Base-by-base conservation (phyloP, 2,329 filamentous ascomycete genomes). In the Sarocladium oryzae region DNA sequence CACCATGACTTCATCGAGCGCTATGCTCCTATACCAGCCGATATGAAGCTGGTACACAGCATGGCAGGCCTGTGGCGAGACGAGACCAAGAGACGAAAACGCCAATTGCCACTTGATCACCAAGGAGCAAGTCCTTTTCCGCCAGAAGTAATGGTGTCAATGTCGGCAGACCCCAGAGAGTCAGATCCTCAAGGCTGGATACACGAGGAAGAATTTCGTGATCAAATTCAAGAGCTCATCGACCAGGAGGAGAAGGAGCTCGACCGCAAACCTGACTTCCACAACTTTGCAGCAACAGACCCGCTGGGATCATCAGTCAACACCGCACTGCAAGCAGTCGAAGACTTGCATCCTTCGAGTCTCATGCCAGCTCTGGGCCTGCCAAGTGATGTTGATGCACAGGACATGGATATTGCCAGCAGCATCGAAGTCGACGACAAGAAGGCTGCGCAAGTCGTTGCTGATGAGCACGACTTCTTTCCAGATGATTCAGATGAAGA, bases 11-110 rank as follows among this genome's bases (percentile, higher is more conserved):
- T 99, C 58, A 72, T 85, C 20, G 93, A 97, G 65, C 78, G 81
- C 11, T 66, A 82, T 10, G 73, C 78, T 32, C 84, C 88, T 2
- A 66, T 85, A 18, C 72, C 81, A 0, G 67, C 76, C 1, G 83
- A 88, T 56, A 74, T 91, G 62, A 96, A 95, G 62, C 76, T 96
- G 10, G 91, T 99, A 4, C 84, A 89, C 61, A 99, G 93, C 56
- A 92, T 99, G 88, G 90, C 89, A 51, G 87, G 88, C 1, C 69
- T 99, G 2, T 99, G 93, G 93, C 84, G 84, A 63, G 89, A 96
- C 59, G 93, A 97, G 66, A 89, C 86, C 0, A 83, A 82, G 53
- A 81, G 91, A 40, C 81, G 91, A 28, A 92, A 88, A 66, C 75
- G 79, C 45, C 80, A 79, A 41, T 85, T 92, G 78, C 79, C 82